Evolutionary conservation across 169 alveolate genomes (phyloP), one percentile per base, ranked within the genome.

Genomic region (Condylostoma magnum): DNA sequence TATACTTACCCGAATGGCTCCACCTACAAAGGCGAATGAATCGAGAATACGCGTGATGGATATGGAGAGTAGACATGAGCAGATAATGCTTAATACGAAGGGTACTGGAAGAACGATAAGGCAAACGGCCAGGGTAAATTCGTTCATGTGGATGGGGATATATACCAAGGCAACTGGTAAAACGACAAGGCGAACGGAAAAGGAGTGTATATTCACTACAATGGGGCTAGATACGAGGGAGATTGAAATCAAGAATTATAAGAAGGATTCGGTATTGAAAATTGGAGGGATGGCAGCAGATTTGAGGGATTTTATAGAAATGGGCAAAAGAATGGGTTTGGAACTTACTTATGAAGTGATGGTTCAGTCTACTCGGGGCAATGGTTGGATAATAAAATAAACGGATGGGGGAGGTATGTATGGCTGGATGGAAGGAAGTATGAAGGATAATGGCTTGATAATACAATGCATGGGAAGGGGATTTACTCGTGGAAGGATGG

Each of bases 71-170:
- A 78, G 67, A 75, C 77, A 55, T 74, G 92, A 89, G 76, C 86
- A 18, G 89, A 81, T 57, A 85, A 87, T n/a, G 89, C 85, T n/a
- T 37, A 58, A 38, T 85, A 85, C 58, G 89, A 80, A 53, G 92
- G 92, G 20, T 65, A 79, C 33, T 84, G 91, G 87, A 79, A 79
- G 51, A 70, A 80, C 15, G 87, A 87, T 46, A 86, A 86, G 67
- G 91, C 95, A 3, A 77, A 80, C 65, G 95, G 95, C n/a, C 58
- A 74, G 53, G 95, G 95, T 2, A 82, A 71, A 54, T 90, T 90
- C 66, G 82, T 85, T 76, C 95, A 90, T 71, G 91, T 86, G 10
- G 93, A 87, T 54, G 96, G 96, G 15, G 92, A 86, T 63, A 83
- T 80, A 36, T 91, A 82, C 70, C 89, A 87, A 54, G 73, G 95